phyloP scores from a whole-genome alignment of 108 stramenopile species.

The Nitzschia sp. region DNA sequence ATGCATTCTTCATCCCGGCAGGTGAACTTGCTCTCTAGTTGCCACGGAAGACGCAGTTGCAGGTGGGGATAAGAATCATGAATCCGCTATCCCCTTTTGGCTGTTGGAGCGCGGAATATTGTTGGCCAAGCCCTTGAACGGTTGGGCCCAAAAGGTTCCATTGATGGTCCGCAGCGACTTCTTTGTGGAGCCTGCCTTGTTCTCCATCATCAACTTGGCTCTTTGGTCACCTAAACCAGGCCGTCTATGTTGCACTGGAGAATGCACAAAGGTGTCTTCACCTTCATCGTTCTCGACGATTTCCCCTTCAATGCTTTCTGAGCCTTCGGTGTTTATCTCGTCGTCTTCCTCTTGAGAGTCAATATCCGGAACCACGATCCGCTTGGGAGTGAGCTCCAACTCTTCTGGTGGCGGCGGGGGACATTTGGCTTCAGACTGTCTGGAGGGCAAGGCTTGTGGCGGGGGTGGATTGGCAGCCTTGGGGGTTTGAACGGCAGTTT shows the following conservation, averaged over 20 bases:
- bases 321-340: background rate
- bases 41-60: no score
- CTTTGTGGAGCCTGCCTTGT: conserved; percentile 11
- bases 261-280: conserved; percentile 13
- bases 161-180: conserved; percentile 23
- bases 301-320: conserved; percentile 1
- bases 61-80: background rate
- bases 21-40: no score
- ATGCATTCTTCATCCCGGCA: no score
- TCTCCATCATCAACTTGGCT: conserved; percentile 8
- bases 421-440: background rate
- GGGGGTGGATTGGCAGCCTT: background rate
- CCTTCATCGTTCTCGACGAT: background rate
- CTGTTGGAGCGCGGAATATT: conserved; percentile 1
- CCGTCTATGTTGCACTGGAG: background rate
- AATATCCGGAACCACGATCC: background rate
- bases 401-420: background rate
- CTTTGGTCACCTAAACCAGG: background rate
- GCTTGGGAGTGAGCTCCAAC: background rate
- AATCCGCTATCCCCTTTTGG: conserved; percentile 6
- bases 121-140: conserved; percentile 15
- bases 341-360: background rate
- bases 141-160: conserved; percentile 18
- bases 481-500: background rate
- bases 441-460: no score